Percentiles rank a stretch among this genome's conserved stretches.
Conservation (phyloP, 192 early-diverging fungal species). For the Entomortierella beljakovae region DNA sequence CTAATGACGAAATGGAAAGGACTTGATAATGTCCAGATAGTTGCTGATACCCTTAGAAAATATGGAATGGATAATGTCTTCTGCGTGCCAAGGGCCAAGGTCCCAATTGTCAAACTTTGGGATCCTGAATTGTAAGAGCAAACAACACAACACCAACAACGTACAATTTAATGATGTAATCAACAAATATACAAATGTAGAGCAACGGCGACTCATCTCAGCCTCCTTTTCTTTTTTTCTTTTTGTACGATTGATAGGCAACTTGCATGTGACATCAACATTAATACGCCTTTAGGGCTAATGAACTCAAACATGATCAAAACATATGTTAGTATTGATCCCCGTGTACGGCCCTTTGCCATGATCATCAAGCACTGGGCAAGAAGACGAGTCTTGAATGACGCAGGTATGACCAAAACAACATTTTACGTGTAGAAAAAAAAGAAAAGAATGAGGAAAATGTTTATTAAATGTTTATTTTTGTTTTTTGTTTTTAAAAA, state of each 20-base stretch:
- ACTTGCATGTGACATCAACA: constrained; percentile 91
- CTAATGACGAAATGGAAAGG: constrained; percentile 88
- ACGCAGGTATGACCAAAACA: constrained; percentile 70
- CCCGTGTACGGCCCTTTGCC: constrained; percentile 87
- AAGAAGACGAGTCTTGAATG: constrained; percentile 84
- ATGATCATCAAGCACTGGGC: constrained; percentile 98
- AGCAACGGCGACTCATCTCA: no score
- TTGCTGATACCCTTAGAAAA: constrained; percentile 80
- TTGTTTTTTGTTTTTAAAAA: constrained; percentile 1
- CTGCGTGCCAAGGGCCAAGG: constrained; percentile 87
- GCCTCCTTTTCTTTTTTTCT: no score
- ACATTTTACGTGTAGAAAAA: not conserved
- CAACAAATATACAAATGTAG: no score
- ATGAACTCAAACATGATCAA: constrained; percentile 91
- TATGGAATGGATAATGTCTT: constrained; percentile 84
- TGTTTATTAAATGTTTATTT: no score
- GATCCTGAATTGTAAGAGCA: constrained; percentile 86
- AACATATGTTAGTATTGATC: constrained; percentile 89
- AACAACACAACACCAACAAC: no score
- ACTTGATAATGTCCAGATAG: constrained; percentile 75
- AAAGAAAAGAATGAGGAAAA: no score
- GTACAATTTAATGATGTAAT: no score
- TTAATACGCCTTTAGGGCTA: constrained; percentile 92
- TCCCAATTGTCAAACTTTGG: constrained; percentile 93
- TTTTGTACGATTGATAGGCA: constrained; percentile 46